These are phyloP conservation scores for Rhynchosporium graminicola DNA, from an alignment of 2,329 filamentous ascomycete species.

Conservation along the genomic window DNA sequence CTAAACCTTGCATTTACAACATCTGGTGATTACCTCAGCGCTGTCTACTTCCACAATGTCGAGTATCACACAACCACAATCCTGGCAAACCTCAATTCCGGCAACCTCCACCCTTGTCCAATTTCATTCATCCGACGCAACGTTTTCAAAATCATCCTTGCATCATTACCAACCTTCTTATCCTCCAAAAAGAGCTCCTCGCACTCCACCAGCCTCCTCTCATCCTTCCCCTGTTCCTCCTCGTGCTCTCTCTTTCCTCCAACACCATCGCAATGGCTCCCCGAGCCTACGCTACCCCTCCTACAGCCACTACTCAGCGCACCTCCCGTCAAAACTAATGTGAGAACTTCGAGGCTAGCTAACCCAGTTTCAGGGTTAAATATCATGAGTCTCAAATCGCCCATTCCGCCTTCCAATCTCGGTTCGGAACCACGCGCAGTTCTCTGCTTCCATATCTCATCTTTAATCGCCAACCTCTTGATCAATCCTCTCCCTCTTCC, in stretches of 20 bases:
- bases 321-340: slow-evolving; percentile 10
- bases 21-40: neutral
- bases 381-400: slow-evolving; percentile 16
- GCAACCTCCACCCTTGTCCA: slow-evolving; percentile 12
- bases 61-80: neutral
- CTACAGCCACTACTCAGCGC: neutral
- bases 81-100: slow-evolving; percentile 17
- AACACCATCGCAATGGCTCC: neutral
- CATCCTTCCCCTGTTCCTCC: neutral
- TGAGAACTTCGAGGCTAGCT: slow-evolving; percentile 6
- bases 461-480: slow-evolving; percentile 10
- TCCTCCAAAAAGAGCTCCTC: neutral
- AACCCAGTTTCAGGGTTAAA: slow-evolving; percentile 9
- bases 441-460: slow-evolving; percentile 13
- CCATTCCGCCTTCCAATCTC: slow-evolving; percentile 1
- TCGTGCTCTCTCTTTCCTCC: neutral
- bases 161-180: slow-evolving; percentile 4
- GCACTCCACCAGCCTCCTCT: neutral
- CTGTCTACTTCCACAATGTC: neutral
- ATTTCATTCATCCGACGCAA: slow-evolving; percentile 5
- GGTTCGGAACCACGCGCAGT: slow-evolving; percentile 4
- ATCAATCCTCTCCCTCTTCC: neutral
- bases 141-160: slow-evolving; percentile 10
- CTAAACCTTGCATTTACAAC: too few species aligned
- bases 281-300: neutral